These are phyloP conservation scores for Xylariomycetidae sp. DNA, from an alignment of 2,329 filamentous ascomycete species.

Conservation along the genomic window DNA sequence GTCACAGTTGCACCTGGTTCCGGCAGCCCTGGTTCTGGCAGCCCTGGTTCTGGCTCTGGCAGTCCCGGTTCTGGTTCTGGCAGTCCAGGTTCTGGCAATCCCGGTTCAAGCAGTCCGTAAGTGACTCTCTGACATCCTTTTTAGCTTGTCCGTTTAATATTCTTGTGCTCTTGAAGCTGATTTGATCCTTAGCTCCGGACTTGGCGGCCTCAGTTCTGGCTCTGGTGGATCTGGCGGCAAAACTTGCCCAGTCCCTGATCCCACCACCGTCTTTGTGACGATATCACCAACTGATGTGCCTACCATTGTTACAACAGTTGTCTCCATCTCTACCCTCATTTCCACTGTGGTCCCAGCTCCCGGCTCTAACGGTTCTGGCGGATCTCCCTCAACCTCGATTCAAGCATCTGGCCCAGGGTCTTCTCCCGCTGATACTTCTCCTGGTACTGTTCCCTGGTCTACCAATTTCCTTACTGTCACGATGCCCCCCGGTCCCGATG, in stretches of 20 bases:
- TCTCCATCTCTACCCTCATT: slow-evolving; percentile 28
- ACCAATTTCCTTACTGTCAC: slow-evolving; percentile 25
- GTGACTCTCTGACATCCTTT: too few relatives aligned
- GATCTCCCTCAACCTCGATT: slow-evolving; percentile 11
- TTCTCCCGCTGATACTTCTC: slow-evolving; percentile 13
- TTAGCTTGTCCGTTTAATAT: too few relatives aligned
- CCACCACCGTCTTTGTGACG: slow-evolving; percentile 45
- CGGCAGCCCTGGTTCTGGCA: neutral
- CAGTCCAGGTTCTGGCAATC: too few relatives aligned
- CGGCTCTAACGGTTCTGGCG: slow-evolving; percentile 10
- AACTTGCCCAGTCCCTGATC: slow-evolving; percentile 35
- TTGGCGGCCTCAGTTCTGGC: slow-evolving; percentile 6
- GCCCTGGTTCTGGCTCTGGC: neutral
- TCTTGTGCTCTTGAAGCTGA: too few relatives aligned
- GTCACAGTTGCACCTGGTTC: too few relatives aligned
- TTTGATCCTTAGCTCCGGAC: too few relatives aligned
- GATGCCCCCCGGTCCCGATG: slow-evolving; percentile 15
- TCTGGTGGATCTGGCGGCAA: slow-evolving; percentile 14
- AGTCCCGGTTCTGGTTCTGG: slow-evolving; percentile 1
- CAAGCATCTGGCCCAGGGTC: slow-evolving; percentile 16
- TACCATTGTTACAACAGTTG: slow-evolving; percentile 24
- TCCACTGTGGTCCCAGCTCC: slow-evolving; percentile 9
- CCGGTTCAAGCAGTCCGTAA: slow-evolving; percentile 7
- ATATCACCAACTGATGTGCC: slow-evolving; percentile 31
- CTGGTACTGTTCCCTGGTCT: slow-evolving; percentile 18